Percentiles rank a stretch among this genome's conserved stretches.
Evolutionary conservation across 1,139 yeast genomes (phyloP).

Genomic region (Zygoascus meyerae): DNA sequence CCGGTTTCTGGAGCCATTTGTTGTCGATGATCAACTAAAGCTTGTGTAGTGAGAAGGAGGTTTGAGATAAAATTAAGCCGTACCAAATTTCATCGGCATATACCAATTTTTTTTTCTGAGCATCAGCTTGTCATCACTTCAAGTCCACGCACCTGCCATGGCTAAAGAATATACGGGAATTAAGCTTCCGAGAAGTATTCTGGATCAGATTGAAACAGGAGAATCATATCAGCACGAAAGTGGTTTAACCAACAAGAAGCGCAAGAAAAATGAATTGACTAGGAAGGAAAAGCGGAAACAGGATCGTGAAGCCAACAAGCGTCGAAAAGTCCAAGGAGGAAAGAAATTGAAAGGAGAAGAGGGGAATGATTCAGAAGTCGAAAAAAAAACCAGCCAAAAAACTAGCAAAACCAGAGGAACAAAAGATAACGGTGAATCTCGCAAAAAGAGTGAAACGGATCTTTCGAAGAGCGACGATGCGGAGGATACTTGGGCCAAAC

Average conservation of each 20-base stretch:
- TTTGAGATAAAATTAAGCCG: too few species aligned
- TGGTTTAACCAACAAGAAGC: slow-evolving; percentile 29
- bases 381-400: slow-evolving; percentile 3
- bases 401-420: background rate
- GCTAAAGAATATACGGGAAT: slow-evolving; percentile 24
- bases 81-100: too few species aligned
- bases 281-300: slow-evolving; percentile 56
- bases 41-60: too few species aligned
- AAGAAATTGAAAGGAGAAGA: slow-evolving; percentile 7
- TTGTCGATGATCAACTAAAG: too few species aligned
- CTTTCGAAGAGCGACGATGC: slow-evolving; percentile 25
- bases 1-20: slow-evolving; percentile 4
- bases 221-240: slow-evolving; percentile 25
- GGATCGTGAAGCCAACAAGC: slow-evolving; percentile 49
- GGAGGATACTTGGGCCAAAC: slow-evolving; percentile 40
- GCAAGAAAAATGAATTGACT: slow-evolving; percentile 30
- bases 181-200: slow-evolving; percentile 57
- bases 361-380: slow-evolving; percentile 8
- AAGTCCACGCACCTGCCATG: too few species aligned
- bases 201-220: slow-evolving; percentile 59
- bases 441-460: slow-evolving; percentile 16
- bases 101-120: too few species aligned
- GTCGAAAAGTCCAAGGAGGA: slow-evolving; percentile 26
- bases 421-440: background rate
- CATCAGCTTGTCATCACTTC: too few species aligned